Conservation (phyloP, 228 moss, liverwort and hornwort species). For the Sphagnum magellanicum region DNA sequence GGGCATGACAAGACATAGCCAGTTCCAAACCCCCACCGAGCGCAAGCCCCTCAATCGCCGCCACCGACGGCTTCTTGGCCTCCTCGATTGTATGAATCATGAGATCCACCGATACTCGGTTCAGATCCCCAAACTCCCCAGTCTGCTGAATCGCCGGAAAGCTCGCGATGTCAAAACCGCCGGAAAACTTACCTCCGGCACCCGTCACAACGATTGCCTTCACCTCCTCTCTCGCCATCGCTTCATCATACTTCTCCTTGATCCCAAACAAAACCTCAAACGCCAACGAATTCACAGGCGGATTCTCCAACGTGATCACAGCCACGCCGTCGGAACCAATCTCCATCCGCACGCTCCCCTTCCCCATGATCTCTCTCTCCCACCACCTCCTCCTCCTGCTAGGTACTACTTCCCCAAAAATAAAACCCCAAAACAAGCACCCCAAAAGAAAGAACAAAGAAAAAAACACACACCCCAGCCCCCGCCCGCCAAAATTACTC, state of each 20-base stretch:
- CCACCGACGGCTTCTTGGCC: constrained; percentile 88
- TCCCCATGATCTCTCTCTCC: constrained; percentile 29
- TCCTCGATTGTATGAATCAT: constrained; percentile 93
- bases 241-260: constrained; percentile 78
- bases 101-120: constrained; percentile 63
- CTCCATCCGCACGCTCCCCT: constrained; percentile 59
- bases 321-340: constrained; percentile 90
- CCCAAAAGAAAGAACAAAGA: too few species aligned
- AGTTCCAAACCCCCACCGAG: constrained; percentile 99
- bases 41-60: constrained; percentile 91
- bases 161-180: constrained; percentile 88
- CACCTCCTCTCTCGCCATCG: constrained; percentile 65
- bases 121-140: constrained; percentile 47
- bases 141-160: constrained; percentile 64
- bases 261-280: constrained; percentile 70
- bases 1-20: constrained; percentile 95
- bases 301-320: constrained; percentile 69
- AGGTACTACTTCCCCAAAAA: too few species aligned
- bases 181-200: constrained; percentile 75
- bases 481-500: too few species aligned
- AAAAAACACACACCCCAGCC: too few species aligned
- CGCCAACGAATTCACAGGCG: constrained; percentile 88
- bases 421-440: too few species aligned
- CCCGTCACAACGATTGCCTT: constrained; percentile 96
- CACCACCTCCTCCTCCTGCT: background rate